Evolutionary conservation across 2,329 filamentous ascomycete species (phyloP), one percentile per base, ranked within the genome.

Genomic region (Magnaporthiopsis incrustans): DNA sequence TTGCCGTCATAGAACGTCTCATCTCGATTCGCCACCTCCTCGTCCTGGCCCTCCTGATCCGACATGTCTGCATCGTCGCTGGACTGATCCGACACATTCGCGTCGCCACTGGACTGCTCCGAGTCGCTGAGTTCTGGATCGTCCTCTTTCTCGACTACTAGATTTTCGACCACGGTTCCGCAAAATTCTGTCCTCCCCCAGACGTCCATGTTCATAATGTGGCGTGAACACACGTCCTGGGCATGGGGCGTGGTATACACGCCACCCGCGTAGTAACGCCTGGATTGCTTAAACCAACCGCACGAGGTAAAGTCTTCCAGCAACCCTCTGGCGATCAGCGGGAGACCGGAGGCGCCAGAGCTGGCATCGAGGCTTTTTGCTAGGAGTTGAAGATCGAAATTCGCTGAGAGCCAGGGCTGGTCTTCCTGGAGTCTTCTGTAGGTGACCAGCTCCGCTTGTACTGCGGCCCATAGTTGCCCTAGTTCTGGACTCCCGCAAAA

Each of bases 151-250:
- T 1, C 8, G 33, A 35, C 4, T 33, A 33, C 33, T 2, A 35
- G 12, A 35, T 1, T 2, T 10, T 35, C 8, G 3, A 2, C 33
- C 33, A 35, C 1, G 4, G 1, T 8, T 35, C 30, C 44, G 22
- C 60, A 30, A 57, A 62, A 65, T 7, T 60, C 33, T 2, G 60
- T 26, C 26, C 64, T 62, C 8, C 8, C 26, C 10, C 33, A 63
- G 14, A 27, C 35, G 25, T 65, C 60, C 64, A 65, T 65, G 25
- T 65, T 65, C 64, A 64, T 64, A 27, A 62, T 59, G 59, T 64
- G n/a, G 3, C 53, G n/a, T 14, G 18, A 50, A 59, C 63, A 64
- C 1, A 62, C 35, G 4, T 64, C 57, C 60, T 62, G 38, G 4
- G 63, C 63, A 50, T 15, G n/a, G 4, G 56, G 50, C 5, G 62